These are phyloP conservation scores for Kluyveromyces sp. DNA, from an alignment of 1,139 yeast species.

Conservation along the genomic window DNA sequence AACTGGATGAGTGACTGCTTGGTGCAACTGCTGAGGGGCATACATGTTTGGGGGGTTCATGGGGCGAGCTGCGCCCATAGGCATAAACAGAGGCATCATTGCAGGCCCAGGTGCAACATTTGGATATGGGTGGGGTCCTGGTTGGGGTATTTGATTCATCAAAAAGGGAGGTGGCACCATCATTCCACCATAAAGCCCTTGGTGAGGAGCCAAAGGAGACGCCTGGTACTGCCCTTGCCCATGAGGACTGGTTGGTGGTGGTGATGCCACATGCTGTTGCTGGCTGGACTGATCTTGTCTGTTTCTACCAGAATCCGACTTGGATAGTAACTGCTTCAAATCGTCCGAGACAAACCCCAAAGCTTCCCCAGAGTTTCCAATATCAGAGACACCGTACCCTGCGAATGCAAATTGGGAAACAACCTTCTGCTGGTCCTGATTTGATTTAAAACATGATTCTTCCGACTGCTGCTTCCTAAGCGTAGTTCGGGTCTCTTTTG, in stretches of 20 bases:
- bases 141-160: constrained; percentile 3
- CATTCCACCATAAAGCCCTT: constrained; percentile 8
- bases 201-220: constrained; percentile 12
- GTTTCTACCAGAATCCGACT: constrained; percentile 5
- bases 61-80: constrained; percentile 2
- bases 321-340: constrained; percentile 18
- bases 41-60: not conserved
- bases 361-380: not conserved
- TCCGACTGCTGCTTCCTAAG: constrained; percentile 15
- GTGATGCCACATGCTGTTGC: constrained; percentile 8
- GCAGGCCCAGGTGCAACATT: not conserved
- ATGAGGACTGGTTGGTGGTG: not conserved
- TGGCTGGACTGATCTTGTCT: constrained; percentile 2
- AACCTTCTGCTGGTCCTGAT: not conserved
- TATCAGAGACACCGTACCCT: constrained; percentile 4
- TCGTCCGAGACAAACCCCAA: constrained; percentile 11
- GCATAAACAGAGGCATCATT: constrained; percentile 2
- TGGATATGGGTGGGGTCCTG: constrained; percentile 5
- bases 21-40: not conserved
- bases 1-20: not conserved
- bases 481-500: constrained; percentile 10
- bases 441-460: not conserved
- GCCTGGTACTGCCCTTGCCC: not conserved
- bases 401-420: constrained; percentile 3
- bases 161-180: constrained; percentile 6